phyloP scores from a whole-genome alignment of 2,329 filamentous ascomycete species.

The Clonostachys solani region DNA sequence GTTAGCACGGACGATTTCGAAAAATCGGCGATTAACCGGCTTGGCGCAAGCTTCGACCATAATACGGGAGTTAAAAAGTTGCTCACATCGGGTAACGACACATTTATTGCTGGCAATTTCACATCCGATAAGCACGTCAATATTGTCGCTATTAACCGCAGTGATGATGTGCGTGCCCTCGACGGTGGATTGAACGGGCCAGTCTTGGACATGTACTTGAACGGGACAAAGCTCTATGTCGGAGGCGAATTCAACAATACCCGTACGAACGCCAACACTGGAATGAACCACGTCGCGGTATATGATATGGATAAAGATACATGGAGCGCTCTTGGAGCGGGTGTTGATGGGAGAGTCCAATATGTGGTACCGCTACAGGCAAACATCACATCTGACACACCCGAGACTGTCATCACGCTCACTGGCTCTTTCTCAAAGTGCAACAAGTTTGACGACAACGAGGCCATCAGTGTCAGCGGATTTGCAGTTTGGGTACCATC shows the following conservation, averaged over 20 bases:
- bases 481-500: conserved; percentile 94
- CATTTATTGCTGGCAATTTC: conserved; percentile 84
- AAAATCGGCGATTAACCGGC: conserved; percentile 70
- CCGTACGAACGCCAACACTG: conserved; percentile 51
- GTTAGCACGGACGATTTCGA: conserved; percentile 60
- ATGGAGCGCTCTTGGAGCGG: conserved; percentile 79
- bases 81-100: conserved; percentile 56
- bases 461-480: conserved; percentile 60
- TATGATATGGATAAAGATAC: conserved; percentile 65
- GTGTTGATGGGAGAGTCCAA: conserved; percentile 75
- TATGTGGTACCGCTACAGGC: conserved; percentile 73
- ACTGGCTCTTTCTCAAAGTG: conserved; percentile 77
- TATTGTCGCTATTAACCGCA: conserved; percentile 68
- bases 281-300: conserved; percentile 70
- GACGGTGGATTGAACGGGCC: conserved; percentile 75
- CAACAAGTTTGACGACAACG: conserved; percentile 60
- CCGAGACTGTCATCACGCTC: conserved; percentile 73
- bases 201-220: conserved; percentile 68
- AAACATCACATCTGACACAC: conserved; percentile 66
- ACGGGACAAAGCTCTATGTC: conserved; percentile 67
- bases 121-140: conserved; percentile 64
- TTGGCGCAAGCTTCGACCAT: conserved; percentile 64
- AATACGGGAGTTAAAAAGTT: conserved; percentile 69
- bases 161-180: conserved; percentile 56
- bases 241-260: conserved; percentile 84